Percentiles rank a stretch among this genome's conserved stretches.
Evolutionary conservation across 2,329 filamentous ascomycete genomes (phyloP).

Genomic region (Drechslerella stenobrocha): DNA sequence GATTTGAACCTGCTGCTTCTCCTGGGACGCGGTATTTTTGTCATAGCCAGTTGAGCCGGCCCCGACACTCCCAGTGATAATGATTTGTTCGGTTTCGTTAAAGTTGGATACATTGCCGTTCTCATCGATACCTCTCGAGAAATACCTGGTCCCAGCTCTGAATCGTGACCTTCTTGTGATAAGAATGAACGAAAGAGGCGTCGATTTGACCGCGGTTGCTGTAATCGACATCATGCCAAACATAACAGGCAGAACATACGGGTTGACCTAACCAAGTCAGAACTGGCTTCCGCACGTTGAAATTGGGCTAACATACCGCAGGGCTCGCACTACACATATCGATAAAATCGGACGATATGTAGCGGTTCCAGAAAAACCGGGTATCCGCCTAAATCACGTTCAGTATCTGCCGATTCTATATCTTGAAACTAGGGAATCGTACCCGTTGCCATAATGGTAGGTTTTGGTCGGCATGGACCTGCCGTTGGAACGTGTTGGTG

Average conservation of each 20-base stretch:
- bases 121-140: slow-evolving; percentile 90
- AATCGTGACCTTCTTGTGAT: slow-evolving; percentile 88
- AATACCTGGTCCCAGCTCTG: slow-evolving; percentile 88
- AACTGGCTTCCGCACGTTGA: background rate
- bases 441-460: slow-evolving; percentile 79
- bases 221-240: slow-evolving; percentile 94
- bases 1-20: slow-evolving; percentile 78
- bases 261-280: slow-evolving; percentile 63
- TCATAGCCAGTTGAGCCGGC: slow-evolving; percentile 59
- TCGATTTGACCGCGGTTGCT: slow-evolving; percentile 81
- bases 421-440: slow-evolving; percentile 11
- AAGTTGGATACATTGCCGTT: slow-evolving; percentile 96
- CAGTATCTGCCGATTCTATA: background rate
- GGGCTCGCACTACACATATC: slow-evolving; percentile 68
- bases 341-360: slow-evolving; percentile 87
- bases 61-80: slow-evolving; percentile 81
- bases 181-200: slow-evolving; percentile 78
- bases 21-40: slow-evolving; percentile 50
- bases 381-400: slow-evolving; percentile 68
- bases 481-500: slow-evolving; percentile 94
- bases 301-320: slow-evolving; percentile 47
- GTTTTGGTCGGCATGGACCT: slow-evolving; percentile 71
- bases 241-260: slow-evolving; percentile 92
- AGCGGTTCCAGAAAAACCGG: slow-evolving; percentile 98
- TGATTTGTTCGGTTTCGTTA: slow-evolving; percentile 94